Conservation (phyloP, 495 filamentous ascomycete genomes). For the Letharia columbiana region DNA sequence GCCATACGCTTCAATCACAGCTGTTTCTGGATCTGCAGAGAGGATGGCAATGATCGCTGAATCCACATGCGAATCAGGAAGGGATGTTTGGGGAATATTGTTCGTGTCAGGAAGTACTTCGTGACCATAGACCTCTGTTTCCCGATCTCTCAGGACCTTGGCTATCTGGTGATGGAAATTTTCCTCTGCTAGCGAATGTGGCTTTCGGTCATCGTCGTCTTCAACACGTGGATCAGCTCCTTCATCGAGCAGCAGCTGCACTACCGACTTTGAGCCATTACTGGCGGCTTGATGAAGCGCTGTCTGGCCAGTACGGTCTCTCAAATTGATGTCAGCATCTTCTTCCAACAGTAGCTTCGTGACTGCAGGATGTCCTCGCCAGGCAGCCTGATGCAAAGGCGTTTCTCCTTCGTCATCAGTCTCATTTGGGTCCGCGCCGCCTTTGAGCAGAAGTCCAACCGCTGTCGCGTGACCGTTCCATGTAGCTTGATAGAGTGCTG, state of each 20-base stretch:
- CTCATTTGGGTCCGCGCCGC: neutral
- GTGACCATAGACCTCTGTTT: neutral
- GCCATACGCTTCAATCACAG: neutral
- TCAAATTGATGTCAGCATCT: neutral
- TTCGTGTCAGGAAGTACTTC: neutral
- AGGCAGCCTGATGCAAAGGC: neutral
- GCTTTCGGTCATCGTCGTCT: conserved; percentile 19
- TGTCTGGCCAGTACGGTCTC: neutral
- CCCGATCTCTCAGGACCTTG: neutral
- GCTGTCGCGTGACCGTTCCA: neutral
- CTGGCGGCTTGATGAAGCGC: neutral
- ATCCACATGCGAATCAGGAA: neutral
- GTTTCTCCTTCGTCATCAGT: neutral
- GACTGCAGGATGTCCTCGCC: neutral
- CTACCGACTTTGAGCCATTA: neutral
- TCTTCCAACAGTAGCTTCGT: neutral
- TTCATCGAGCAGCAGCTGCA: conserved; percentile 17
- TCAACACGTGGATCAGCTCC: conserved; percentile 21
- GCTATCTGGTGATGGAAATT: conserved; percentile 9
- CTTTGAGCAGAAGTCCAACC: neutral
- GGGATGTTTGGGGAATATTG: neutral
- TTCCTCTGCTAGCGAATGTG: conserved; percentile 15
- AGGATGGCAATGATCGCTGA: neutral
- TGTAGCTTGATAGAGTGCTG: conserved; percentile 20
- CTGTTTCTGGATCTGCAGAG: neutral